A percentile compares a stretch with the other conserved stretches of the same genome.
Conservation (phyloP, 768 basidiomycete species). For the Lentinula lateritia region DNA sequence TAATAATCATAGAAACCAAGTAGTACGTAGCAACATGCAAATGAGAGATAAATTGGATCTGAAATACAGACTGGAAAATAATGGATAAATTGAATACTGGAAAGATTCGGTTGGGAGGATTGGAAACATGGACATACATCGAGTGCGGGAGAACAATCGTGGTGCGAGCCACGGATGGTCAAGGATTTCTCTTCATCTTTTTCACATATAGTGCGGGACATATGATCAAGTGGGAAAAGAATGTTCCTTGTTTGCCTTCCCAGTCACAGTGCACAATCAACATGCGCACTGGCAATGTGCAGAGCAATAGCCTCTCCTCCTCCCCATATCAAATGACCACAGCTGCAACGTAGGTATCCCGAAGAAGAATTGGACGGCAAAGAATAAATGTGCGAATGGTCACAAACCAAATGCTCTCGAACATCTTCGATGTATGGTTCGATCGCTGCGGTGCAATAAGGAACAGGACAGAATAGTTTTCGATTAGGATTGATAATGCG, state of each 20-base stretch:
- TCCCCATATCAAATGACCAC: not conserved
- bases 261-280: not conserved
- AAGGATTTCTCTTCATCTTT: too few relatives aligned
- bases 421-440: not conserved
- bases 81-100: too few relatives aligned
- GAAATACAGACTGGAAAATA: too few relatives aligned
- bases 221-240: not conserved
- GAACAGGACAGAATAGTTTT: not conserved
- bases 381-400: not conserved
- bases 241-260: not conserved
- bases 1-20: too few relatives aligned
- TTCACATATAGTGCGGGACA: not conserved
- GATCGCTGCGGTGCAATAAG: not conserved
- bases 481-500: not conserved
- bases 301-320: not conserved
- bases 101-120: too few relatives aligned
- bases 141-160: too few relatives aligned
- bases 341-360: not conserved
- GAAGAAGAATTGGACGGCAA: not conserved
- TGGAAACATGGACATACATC: too few relatives aligned
- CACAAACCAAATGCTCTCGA: not conserved
- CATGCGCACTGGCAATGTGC: not conserved
- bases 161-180: too few relatives aligned
- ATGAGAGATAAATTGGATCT: too few relatives aligned
- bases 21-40: too few relatives aligned